Evolutionary conservation across 2,329 filamentous ascomycete genomes (phyloP).

Genomic region (Aureobasidium sp.): DNA sequence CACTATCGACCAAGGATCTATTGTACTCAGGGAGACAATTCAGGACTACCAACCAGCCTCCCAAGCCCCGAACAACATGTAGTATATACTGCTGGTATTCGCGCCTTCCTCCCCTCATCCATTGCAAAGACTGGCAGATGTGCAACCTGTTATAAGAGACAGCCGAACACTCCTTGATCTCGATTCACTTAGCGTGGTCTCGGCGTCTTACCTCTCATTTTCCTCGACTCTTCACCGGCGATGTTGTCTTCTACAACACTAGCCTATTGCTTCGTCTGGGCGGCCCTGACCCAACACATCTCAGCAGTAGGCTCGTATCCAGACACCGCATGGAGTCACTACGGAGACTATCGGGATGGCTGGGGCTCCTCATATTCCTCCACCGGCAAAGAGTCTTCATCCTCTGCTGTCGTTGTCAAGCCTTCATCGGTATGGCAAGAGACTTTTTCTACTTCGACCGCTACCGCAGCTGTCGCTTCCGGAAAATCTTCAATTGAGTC

Average conservation of each 20-base stretch:
- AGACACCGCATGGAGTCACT: background rate
- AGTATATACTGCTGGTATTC: constrained; percentile 8
- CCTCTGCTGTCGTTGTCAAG: background rate
- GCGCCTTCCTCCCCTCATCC: background rate
- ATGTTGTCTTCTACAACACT: constrained; percentile 2
- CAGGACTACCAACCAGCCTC: background rate
- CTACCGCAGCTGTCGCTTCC: background rate
- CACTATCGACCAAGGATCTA: background rate
- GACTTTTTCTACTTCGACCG: background rate
- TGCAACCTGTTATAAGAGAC: constrained; percentile 2
- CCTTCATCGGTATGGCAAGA: background rate
- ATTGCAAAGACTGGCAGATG: background rate
- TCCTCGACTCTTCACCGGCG: background rate
- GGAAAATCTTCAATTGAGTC: background rate
- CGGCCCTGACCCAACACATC: background rate
- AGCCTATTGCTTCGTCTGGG: background rate
- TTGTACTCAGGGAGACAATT: background rate
- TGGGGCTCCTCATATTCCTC: background rate
- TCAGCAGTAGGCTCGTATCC: background rate
- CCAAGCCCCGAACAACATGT: background rate
- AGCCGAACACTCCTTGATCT: background rate
- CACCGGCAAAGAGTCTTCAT: background rate
- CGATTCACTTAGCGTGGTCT: background rate
- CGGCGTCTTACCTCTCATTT: constrained; percentile 2
- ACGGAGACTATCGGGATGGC: background rate